phyloP scores from a whole-genome alignment of 768 basidiomycete species.

The Serpula lacrymans region DNA sequence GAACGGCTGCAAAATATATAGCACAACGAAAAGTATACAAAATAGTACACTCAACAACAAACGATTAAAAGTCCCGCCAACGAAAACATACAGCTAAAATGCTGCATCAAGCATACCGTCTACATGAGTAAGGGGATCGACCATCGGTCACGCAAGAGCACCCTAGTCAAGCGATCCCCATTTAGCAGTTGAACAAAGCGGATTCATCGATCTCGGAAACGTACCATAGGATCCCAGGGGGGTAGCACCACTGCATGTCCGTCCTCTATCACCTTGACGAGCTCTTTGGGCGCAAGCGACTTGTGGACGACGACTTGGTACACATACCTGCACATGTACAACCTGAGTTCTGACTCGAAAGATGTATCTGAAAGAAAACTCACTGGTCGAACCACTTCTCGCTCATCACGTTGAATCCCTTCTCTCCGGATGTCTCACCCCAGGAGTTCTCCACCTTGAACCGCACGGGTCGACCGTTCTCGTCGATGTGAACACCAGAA shows the following conservation, averaged over 20 bases:
- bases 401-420: slow-evolving; percentile 92
- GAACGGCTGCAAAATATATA: too few species aligned
- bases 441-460: slow-evolving; percentile 98
- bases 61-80: too few species aligned
- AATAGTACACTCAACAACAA: too few species aligned
- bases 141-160: background rate
- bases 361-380: too few species aligned
- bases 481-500: slow-evolving; percentile 85
- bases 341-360: slow-evolving; percentile 5
- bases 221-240: slow-evolving; percentile 89
- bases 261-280: slow-evolving; percentile 75
- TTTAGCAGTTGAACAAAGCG: too few species aligned
- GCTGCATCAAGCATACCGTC: too few species aligned
- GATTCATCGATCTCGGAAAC: too few species aligned
- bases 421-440: slow-evolving; percentile 73
- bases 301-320: slow-evolving; percentile 93
- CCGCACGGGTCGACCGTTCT: slow-evolving; percentile 69
- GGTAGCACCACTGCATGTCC: slow-evolving; percentile 68
- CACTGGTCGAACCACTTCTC: slow-evolving; percentile 91
- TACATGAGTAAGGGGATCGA: too few species aligned
- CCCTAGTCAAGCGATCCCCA: too few species aligned
- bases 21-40: too few species aligned
- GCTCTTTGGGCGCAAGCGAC: slow-evolving; percentile 72
- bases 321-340: slow-evolving; percentile 54
- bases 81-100: too few species aligned